Evolutionary conservation across 2,329 filamentous ascomycete genomes (phyloP).

Genomic region (Westerdykella ornata): DNA sequence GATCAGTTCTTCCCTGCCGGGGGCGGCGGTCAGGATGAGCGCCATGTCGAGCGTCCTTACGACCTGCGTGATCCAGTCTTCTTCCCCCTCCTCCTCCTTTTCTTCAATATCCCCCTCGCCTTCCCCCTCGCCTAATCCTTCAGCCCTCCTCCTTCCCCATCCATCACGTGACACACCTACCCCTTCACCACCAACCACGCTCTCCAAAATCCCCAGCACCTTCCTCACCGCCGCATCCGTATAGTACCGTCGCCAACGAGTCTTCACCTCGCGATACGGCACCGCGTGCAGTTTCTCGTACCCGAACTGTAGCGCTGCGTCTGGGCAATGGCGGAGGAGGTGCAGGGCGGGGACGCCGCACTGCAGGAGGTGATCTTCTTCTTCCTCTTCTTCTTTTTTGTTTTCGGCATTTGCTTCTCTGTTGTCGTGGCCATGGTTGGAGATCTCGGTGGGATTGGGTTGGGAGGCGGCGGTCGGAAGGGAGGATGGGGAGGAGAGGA

Average conservation of each 20-base stretch:
- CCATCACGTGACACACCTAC: background rate
- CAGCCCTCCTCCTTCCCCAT: conserved; percentile 4
- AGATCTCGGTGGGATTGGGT: background rate
- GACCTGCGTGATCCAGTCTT: conserved; percentile 50
- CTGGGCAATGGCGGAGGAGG: conserved; percentile 34
- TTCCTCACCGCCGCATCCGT: conserved; percentile 63
- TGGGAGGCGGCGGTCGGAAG: too few relatives aligned
- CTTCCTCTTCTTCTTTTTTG: background rate
- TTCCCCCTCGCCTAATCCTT: too few relatives aligned
- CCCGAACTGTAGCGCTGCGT: conserved; percentile 54
- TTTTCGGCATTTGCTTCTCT: background rate
- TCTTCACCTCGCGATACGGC: conserved; percentile 59
- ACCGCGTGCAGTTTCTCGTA: conserved; percentile 64
- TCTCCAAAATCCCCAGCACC: conserved; percentile 38
- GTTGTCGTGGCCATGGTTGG: background rate
- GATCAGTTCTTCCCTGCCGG: conserved; percentile 28
- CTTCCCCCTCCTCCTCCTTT: conserved; percentile 13
- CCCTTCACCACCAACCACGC: background rate
- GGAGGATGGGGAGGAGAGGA: too few relatives aligned
- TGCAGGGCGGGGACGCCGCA: conserved; percentile 39
- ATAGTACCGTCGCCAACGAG: conserved; percentile 64
- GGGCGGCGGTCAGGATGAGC: conserved; percentile 59
- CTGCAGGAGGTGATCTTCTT: conserved; percentile 28
- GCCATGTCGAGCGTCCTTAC: conserved; percentile 67
- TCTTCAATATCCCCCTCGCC: conserved; percentile 5